These are phyloP conservation scores for Coniochaeta sp. DNA, from an alignment of 2,329 filamentous ascomycete species.

Conservation along the genomic window DNA sequence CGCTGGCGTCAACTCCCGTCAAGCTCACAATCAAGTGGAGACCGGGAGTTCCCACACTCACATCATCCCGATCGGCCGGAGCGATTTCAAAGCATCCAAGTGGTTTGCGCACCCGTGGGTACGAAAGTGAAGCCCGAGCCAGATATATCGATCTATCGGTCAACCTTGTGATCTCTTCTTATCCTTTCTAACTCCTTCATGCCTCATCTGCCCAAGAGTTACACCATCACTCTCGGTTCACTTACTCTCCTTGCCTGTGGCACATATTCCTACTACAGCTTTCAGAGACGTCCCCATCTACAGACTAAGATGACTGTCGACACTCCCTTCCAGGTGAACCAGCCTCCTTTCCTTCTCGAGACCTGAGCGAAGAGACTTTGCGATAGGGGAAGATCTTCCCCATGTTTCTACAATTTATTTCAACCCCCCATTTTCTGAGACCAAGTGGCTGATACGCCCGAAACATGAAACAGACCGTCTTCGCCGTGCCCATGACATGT, in stretches of 20 bases:
- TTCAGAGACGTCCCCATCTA: no score
- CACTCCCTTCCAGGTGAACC: conserved; percentile 38
- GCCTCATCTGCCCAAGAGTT: conserved; percentile 8
- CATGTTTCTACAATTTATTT: conserved; percentile 2
- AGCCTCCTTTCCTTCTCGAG: not conserved
- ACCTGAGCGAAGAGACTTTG: no score
- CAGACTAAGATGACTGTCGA: conserved; percentile 34
- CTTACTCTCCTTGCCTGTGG: conserved; percentile 15
- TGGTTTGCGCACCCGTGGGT: conserved; percentile 4
- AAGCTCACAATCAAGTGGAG: not conserved
- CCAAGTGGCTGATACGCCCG: conserved; percentile 8
- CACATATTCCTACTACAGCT: conserved; percentile 8
- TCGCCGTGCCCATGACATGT: conserved; percentile 91
- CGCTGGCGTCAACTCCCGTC: no score
- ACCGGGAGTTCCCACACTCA: not conserved
- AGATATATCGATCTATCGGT: not conserved
- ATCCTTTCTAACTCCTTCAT: conserved; percentile 8
- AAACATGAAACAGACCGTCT: conserved; percentile 62
- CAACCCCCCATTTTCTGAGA: conserved; percentile 6
- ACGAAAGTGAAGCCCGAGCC: not conserved
- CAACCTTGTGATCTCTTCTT: not conserved
- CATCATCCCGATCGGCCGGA: not conserved
- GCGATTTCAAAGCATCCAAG: conserved; percentile 25
- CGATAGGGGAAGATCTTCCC: not conserved
- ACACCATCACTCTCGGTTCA: conserved; percentile 12